A percentile compares a stretch with the other conserved stretches of the same genome.
Conservation (phyloP, 345 rosid species). For the Salix brachista region DNA sequence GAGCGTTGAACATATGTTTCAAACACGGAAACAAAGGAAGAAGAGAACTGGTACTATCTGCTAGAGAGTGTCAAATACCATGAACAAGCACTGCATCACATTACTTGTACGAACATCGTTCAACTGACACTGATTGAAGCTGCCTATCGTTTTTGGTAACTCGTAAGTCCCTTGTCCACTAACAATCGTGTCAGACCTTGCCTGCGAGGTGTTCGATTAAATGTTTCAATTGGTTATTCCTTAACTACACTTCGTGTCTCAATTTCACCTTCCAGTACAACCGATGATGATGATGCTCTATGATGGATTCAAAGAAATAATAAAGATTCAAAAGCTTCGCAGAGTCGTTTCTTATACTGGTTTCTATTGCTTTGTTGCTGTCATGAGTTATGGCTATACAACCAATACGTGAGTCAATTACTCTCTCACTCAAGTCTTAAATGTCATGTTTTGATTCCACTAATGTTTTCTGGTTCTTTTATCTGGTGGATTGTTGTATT, state of each 20-base stretch:
- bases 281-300: slow-evolving; percentile 27
- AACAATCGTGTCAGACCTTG: not conserved
- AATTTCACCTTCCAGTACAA: not conserved
- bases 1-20: too few species aligned
- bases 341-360: slow-evolving; percentile 65
- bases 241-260: not conserved
- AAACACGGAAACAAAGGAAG: not conserved
- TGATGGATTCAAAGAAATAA: slow-evolving; percentile 46
- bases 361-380: slow-evolving; percentile 60
- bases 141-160: too few species aligned
- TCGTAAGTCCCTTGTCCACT: not conserved
- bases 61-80: not conserved
- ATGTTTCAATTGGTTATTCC: not conserved
- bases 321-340: slow-evolving; percentile 82
- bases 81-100: not conserved
- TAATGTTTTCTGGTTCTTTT: not conserved
- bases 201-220: slow-evolving; percentile 7
- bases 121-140: not conserved
- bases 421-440: not conserved
- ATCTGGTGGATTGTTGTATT: not conserved
- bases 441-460: not conserved
- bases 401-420: slow-evolving; percentile 68
- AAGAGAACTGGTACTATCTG: not conserved
- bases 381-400: slow-evolving; percentile 58
- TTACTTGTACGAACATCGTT: not conserved